Base-by-base conservation (phyloP, 2,329 filamentous ascomycete species). In the Colletotrichum camelliae region DNA sequence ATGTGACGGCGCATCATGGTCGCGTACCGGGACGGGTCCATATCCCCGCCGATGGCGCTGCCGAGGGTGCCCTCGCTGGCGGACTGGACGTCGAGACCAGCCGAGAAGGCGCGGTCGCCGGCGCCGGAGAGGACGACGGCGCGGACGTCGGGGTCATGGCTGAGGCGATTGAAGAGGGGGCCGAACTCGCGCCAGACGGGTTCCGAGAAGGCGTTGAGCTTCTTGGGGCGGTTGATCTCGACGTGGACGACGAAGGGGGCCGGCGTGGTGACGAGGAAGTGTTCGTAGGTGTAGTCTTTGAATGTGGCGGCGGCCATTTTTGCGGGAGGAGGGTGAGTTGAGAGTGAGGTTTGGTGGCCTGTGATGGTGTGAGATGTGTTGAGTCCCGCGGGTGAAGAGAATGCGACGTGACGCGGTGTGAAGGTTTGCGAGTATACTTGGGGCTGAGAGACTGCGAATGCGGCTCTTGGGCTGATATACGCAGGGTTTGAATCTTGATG, bases 131-230 rank as follows among this genome's bases (percentile, higher is more conserved):
- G 88, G 77, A 98, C 86, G 72, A 98, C 90, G 77, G 91, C 92
- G 77, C 96, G 94, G 71, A 98, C 91, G 55, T 93, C 89, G 1
- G 93, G 87, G 85, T 96, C 94, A 76, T 86, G 82, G 57, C 94
- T 96, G 77, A 98, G 91, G 76, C 90, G 89, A 72, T 87, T 85
- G 87, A 98, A 97, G 79, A 97, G 88, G 15, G 84, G 81, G 71
- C 92, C 91, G 77, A 98, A 89, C 86, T 98, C 95, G 69, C 93
- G 87, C 95, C 96, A 98, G 92, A 98, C 96, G 70, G 91, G 87
- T 83, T 95, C 92, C 79, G 92, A 90, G 84, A 98, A 98, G 78
- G 96, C 93, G 84, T 98, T 98, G 83, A 98, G 88, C 87, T 98
- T 98, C 79, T 91, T 85, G 2, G 96, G 92, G 2, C 96, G 91